A percentile compares a stretch with the other conserved stretches of the same genome.
phyloP scores from a whole-genome alignment of 164 flowering plant species.

The Euptelea pleiosperma region DNA sequence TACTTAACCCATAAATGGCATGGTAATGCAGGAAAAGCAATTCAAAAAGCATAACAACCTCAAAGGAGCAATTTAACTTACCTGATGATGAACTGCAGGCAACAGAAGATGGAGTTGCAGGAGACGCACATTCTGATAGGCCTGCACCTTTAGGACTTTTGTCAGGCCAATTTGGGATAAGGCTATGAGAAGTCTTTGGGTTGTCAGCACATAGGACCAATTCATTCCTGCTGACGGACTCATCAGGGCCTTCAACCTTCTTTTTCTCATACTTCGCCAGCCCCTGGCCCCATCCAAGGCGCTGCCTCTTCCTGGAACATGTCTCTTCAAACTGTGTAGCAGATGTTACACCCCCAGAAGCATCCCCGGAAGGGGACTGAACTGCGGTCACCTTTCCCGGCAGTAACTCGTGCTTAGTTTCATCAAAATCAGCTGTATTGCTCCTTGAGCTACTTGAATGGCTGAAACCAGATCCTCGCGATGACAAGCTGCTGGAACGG shows the following conservation, averaged over 20 bases:
- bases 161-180: conserved; percentile 26
- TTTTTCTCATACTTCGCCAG: conserved; percentile 97
- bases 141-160: conserved; percentile 50
- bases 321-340: conserved; percentile 43
- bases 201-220: conserved; percentile 11
- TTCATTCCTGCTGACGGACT: conserved; percentile 28
- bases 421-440: conserved; percentile 45
- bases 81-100: conserved; percentile 90
- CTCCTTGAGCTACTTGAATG: conserved; percentile 73
- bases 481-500: conserved; percentile 71
- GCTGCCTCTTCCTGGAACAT: conserved; percentile 72
- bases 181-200: conserved; percentile 23
- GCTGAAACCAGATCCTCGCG: conserved; percentile 75
- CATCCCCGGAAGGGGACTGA: conserved; percentile 59
- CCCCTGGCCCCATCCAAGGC: conserved; percentile 99
- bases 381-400: conserved; percentile 35
- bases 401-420: conserved; percentile 35
- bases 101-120: conserved; percentile 80
- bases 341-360: conserved; percentile 37
- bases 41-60: no score
- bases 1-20: no score
- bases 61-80: no score
- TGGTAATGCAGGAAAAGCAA: no score
- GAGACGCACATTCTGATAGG: conserved; percentile 68
- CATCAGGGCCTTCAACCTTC: conserved; percentile 78